Evolutionary conservation across 2,329 filamentous ascomycete genomes (phyloP).

Genomic region (Didymella exigua): DNA sequence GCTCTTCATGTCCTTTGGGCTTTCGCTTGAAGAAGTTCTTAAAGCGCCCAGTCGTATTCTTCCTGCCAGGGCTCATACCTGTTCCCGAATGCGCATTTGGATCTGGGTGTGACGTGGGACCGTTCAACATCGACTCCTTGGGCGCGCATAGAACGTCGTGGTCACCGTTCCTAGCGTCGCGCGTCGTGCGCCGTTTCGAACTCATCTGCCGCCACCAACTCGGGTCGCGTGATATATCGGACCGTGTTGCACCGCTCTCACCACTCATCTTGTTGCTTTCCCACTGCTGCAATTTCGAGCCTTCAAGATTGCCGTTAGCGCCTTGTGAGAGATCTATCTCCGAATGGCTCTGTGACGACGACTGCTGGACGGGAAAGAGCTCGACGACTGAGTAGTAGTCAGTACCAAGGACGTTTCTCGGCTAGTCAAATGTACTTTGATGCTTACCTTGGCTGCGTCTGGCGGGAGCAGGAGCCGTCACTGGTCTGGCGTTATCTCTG

Average conservation of each 20-base stretch:
- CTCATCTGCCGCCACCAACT: constrained; percentile 47
- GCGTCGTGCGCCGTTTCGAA: constrained; percentile 31
- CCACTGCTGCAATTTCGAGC: constrained; percentile 41
- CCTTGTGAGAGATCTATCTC: constrained; percentile 41
- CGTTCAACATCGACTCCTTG: constrained; percentile 35
- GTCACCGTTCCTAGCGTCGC: constrained; percentile 40
- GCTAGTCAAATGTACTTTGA: constrained; percentile 5
- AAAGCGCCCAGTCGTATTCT: constrained; percentile 41
- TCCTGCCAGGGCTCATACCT: constrained; percentile 32
- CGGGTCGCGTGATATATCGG: constrained; percentile 40
- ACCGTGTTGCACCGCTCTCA: constrained; percentile 38
- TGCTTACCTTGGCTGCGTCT: constrained; percentile 45
- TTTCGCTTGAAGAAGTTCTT: constrained; percentile 47
- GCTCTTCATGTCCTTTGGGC: constrained; percentile 34
- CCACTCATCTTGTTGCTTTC: constrained; percentile 39
- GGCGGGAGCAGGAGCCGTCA: constrained; percentile 45
- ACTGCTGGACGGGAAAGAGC: constrained; percentile 38
- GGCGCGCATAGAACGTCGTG: constrained; percentile 28
- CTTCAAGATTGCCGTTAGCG: constrained; percentile 41
- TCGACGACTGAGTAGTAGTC: constrained; percentile 30
- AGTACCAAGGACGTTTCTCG: neutral
- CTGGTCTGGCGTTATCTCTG: constrained; percentile 33
- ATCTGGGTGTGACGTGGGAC: constrained; percentile 26
- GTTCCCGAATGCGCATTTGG: constrained; percentile 19
- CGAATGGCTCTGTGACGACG: constrained; percentile 43